Percentiles rank a stretch among this genome's conserved stretches.
Conservation (phyloP, 306 rosid species). For the Cicer cuneatum region DNA sequence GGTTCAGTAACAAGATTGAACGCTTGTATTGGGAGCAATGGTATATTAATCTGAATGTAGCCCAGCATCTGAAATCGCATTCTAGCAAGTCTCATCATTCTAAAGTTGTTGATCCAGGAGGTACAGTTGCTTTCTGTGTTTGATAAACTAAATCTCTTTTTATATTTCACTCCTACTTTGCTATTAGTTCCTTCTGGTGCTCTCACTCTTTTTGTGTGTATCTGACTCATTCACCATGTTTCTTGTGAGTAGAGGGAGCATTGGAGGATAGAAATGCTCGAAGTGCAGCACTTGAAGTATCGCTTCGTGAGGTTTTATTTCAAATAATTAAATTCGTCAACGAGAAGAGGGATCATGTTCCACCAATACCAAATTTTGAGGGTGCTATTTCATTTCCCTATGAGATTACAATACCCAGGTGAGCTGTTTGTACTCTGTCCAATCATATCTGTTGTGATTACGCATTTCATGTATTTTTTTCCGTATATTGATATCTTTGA, state of each 20-base stretch:
- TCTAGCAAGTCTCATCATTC: constrained; percentile 76
- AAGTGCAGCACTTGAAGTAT: constrained; percentile 81
- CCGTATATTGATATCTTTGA: constrained; percentile 8
- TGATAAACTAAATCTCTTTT: constrained; percentile 28
- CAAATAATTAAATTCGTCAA: constrained; percentile 94
- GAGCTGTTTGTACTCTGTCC: constrained; percentile 37
- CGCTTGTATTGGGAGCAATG: constrained; percentile 96
- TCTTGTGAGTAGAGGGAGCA: constrained; percentile 58
- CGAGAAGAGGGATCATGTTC: constrained; percentile 97
- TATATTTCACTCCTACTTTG: constrained; percentile 27
- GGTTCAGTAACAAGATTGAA: constrained; percentile 87
- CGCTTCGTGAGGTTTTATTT: constrained; percentile 86
- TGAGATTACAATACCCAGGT: constrained; percentile 94
- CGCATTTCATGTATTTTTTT: constrained; percentile 5
- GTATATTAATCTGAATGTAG: constrained; percentile 88
- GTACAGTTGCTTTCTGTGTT: constrained; percentile 47
- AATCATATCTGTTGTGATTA: constrained; percentile 12
- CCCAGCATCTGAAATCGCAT: constrained; percentile 66
- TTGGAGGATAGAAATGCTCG: constrained; percentile 78
- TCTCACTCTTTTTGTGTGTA: not conserved
- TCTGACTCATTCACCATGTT: not conserved
- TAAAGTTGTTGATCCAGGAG: constrained; percentile 82
- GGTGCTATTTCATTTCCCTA: constrained; percentile 77
- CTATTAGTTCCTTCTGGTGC: not conserved
- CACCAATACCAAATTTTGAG: constrained; percentile 82